Percentiles rank a stretch among this genome's conserved stretches.
phyloP scores from a whole-genome alignment of 768 basidiomycete genomes.

The Omphalotus guepiniiformis region DNA sequence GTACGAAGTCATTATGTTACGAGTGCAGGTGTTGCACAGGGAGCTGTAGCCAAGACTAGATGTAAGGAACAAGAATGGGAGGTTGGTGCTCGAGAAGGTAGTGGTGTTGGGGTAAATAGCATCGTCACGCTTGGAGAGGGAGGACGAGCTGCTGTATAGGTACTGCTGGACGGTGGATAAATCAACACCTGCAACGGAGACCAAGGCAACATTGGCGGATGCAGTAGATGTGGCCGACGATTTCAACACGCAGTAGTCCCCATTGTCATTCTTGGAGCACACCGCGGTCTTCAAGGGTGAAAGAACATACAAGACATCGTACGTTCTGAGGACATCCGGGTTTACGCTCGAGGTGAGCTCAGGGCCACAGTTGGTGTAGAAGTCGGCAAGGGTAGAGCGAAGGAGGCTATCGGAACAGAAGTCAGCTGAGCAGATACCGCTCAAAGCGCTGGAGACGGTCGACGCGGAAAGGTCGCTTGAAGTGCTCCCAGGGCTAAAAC shows the following conservation, averaged over 20 bases:
- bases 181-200: not conserved
- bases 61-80: conserved; percentile 78
- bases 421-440: conserved; percentile 49
- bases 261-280: conserved; percentile 72
- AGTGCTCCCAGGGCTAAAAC: conserved; percentile 46
- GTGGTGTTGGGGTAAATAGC: conserved; percentile 52
- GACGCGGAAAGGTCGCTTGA: conserved; percentile 35
- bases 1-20: conserved; percentile 71
- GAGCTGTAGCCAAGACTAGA: conserved; percentile 38
- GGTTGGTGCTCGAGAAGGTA: conserved; percentile 52
- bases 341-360: conserved; percentile 62
- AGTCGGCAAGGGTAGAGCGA: conserved; percentile 57
- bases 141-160: conserved; percentile 19
- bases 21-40: conserved; percentile 83
- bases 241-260: conserved; percentile 63
- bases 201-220: conserved; percentile 2
- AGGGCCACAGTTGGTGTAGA: conserved; percentile 62
- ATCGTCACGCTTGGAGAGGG: conserved; percentile 16
- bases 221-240: conserved; percentile 32
- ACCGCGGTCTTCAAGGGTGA: conserved; percentile 60
- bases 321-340: conserved; percentile 51
- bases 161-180: conserved; percentile 16
- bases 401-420: conserved; percentile 56
- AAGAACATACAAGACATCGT: conserved; percentile 78
- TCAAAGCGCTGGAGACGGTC: conserved; percentile 48